Evolutionary conservation across 345 rosid species (phyloP), one percentile per base, ranked within the genome.

Genomic region (Eucalyptus lansdowneana): DNA sequence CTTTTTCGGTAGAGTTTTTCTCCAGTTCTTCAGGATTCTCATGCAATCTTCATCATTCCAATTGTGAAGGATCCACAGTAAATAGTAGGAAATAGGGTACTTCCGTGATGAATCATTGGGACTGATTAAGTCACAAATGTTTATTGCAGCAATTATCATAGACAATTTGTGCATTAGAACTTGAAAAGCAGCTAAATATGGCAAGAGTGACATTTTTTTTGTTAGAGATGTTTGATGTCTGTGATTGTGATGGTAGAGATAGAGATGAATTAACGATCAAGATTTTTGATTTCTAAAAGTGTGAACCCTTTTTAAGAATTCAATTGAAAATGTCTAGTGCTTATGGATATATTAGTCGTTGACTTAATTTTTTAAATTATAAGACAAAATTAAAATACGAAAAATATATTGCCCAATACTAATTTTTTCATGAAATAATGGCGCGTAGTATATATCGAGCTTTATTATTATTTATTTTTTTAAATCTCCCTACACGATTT

Each of bases 1-100:
- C 56, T 88, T 56, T 53, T 86, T 54, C 19, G 89, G 80, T 14
- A 90, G 51, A 8, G 92, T 91, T 44, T 89, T 87, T 72, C 86
- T 37, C 65, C 92, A 89, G 31, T 89, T 91, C 27, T 86, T 91
- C 56, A 87, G 16, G 5, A 91, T 90, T n/a, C 86, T 88, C 9
- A 90, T 81, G 40, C 93, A 88, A 40, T 90, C 34, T 44, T 90
- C 91, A 37, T 91, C 93, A 3, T 58, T 50, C 93, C 91, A 91
- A 80, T 91, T 89, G 27, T 93, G 94, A 44, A 91, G 25, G 49
- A 91, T 49, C 54, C 53, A 85, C 92, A 87, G 50, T 50, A 44
- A 56, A 45, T 45, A 47, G 49, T 11, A 47, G 49, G 49, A 47
- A 47, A 11, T 47, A 47, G 49, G 49, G 11, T 47, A 11, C 49